Base-by-base conservation (phyloP, 306 rosid species). In the Casuarina equisetifolia region DNA sequence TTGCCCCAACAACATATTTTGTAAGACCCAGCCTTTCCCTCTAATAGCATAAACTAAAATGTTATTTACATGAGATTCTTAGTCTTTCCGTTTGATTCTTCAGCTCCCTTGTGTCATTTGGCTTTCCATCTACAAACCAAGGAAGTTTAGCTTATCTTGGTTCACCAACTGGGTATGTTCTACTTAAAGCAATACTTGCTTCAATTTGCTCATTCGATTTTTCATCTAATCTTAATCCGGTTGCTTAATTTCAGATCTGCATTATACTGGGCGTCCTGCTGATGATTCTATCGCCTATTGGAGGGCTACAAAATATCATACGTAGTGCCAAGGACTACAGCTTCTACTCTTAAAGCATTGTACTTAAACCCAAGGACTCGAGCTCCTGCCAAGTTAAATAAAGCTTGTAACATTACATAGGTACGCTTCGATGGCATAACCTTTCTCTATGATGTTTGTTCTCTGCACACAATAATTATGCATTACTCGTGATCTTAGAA, bases 71-170 rank as follows among this genome's bases (percentile, higher is more conserved):
- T 40, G 15, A 67, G 50, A 66, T 9, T 66, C 70, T 39, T 45
- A n/a, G 39, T 66, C 32, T 45, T 68, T 35, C 40, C 73, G 38
- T 53, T 17, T 79, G 40, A 4, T 68, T 84, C 12, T 71, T 4
- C 85, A 91, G 97, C 94, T 89, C 46, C 94, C 97, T 9, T 88
- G 94, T 68, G 55, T 86, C 7, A 91, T 93, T 74, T 93, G 97
- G 94, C 94, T 92, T 8, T 63, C 80, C 49, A 50, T 89, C 48
- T 86, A 79, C 79, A 92, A 90, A 74, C 97, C 96, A 4, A 78
- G 58, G 71, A 82, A n/a, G 58, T 89, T 77, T 11, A 76, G 93
- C 86, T 78, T 85, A 42, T 88, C 96, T 3, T 88, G 96, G 96
- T 36, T 80, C 58, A 43, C 79, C 48, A 91, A 91, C 74, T 91